Conservation (phyloP, 352 stramenopile genomes). For the Globisporangium paroecandrum region DNA sequence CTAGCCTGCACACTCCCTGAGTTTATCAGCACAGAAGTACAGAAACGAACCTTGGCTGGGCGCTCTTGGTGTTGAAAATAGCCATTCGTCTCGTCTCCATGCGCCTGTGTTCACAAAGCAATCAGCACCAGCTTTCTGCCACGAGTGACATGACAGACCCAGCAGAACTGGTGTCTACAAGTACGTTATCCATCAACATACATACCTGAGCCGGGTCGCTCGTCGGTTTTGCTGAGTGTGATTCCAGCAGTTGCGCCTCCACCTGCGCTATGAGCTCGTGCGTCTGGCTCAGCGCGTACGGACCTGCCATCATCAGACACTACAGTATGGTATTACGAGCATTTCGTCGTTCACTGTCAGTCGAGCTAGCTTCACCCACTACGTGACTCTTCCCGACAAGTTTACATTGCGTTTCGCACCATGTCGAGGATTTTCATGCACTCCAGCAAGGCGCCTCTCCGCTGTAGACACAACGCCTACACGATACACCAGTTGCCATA, state of each 20-base stretch:
- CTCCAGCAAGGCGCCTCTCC: conserved; percentile 21
- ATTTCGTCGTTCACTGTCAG: background rate
- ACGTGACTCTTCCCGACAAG: background rate
- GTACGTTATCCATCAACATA: background rate
- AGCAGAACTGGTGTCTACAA: background rate
- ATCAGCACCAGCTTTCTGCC: background rate
- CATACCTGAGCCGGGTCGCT: background rate
- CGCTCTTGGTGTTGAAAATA: conserved; percentile 1
- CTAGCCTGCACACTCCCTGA: background rate
- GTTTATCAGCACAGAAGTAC: background rate
- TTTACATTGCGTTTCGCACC: conserved; percentile 26
- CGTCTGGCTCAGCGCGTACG: conserved; percentile 34
- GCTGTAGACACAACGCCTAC: conserved; percentile 34
- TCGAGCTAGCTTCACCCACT: background rate
- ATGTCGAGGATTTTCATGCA: conserved; percentile 57
- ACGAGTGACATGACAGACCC: background rate
- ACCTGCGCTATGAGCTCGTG: conserved; percentile 47
- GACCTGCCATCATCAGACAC: conserved; percentile 77
- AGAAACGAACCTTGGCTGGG: conserved; percentile 11
- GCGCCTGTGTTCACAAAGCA: background rate
- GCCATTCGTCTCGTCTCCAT: background rate
- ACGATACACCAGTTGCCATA: background rate
- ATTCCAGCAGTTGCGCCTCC: conserved; percentile 23
- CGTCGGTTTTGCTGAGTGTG: background rate
- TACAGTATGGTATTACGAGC: conserved; percentile 7